Evolutionary conservation across 345 rosid genomes (phyloP).

Genomic region (Eucalyptus dawsonii): DNA sequence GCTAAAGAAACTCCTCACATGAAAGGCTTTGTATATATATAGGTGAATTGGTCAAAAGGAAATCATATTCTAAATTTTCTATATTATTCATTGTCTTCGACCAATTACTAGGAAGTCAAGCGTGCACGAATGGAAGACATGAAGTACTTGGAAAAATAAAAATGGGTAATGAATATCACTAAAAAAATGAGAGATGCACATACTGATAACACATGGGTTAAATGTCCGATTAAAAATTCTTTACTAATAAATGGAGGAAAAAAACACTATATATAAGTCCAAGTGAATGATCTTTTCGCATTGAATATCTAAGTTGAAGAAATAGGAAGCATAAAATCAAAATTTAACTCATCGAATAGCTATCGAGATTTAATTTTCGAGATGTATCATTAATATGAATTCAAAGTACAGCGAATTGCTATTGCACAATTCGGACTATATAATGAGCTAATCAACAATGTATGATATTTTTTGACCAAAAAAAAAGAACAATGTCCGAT

Average conservation of each 20-base stretch:
- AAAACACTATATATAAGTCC: neutral
- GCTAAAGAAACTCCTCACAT: neutral
- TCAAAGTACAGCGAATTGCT: accelerated
- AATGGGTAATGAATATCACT: neutral
- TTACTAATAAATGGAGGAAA: neutral
- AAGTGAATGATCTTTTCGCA: accelerated
- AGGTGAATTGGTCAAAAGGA: neutral
- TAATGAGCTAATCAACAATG: neutral
- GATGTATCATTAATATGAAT: neutral
- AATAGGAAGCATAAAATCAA: neutral
- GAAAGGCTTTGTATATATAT: neutral
- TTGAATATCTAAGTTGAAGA: neutral
- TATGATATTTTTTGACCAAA: neutral
- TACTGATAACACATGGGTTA: neutral
- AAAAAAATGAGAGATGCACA: neutral
- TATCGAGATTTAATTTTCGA: neutral
- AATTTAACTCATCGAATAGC: neutral
- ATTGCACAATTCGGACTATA: neutral
- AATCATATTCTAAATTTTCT: neutral
- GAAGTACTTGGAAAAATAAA: neutral
- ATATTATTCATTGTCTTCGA: neutral
- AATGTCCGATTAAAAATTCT: neutral
- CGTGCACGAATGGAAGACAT: neutral
- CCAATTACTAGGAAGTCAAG: neutral
- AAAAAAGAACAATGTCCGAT: neutral